Evolutionary conservation across 1,284 basidiomycete species (phyloP).

Genomic region (Somion occarium): DNA sequence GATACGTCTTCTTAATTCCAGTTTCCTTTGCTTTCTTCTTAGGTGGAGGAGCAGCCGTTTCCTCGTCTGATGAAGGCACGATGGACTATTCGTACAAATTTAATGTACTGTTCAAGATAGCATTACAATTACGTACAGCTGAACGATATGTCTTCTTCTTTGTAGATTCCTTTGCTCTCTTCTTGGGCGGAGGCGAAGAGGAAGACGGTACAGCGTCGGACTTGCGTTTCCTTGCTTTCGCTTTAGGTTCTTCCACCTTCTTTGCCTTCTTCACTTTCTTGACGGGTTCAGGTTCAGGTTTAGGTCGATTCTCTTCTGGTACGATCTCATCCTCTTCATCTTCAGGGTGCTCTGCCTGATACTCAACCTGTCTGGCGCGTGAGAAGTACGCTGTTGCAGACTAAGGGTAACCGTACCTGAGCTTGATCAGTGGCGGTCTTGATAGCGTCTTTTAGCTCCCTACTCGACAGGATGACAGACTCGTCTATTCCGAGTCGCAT

Average conservation of each 20-base stretch:
- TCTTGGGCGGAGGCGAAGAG: slow-evolving; percentile 1
- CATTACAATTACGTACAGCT: slow-evolving; percentile 16
- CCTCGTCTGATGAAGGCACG: slow-evolving; percentile 19
- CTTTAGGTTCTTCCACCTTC: slow-evolving; percentile 1
- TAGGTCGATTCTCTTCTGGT: not conserved
- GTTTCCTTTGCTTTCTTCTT: not conserved
- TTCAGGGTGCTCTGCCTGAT: not conserved
- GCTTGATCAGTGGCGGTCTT: not conserved
- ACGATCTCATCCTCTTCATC: slow-evolving; percentile 7
- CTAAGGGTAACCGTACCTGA: not conserved
- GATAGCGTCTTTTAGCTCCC: not conserved
- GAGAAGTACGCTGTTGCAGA: not conserved
- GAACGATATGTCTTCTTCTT: not conserved
- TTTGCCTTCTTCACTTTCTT: slow-evolving; percentile 10
- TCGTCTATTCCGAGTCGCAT: not conserved
- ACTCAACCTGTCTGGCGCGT: not conserved
- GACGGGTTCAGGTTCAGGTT: slow-evolving; percentile 7
- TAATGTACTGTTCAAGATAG: not conserved
- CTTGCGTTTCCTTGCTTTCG: slow-evolving; percentile 2
- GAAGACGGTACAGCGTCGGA: not conserved
- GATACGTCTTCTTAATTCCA: too few relatives aligned
- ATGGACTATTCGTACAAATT: slow-evolving; percentile 16
- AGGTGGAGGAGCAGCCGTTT: slow-evolving; percentile 13
- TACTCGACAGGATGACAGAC: not conserved
- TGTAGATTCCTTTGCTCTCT: slow-evolving; percentile 9